A percentile compares a stretch with the other conserved stretches of the same genome.
Evolutionary conservation across 108 stramenopile species (phyloP).

Genomic region (Cylindrotheca closterium): DNA sequence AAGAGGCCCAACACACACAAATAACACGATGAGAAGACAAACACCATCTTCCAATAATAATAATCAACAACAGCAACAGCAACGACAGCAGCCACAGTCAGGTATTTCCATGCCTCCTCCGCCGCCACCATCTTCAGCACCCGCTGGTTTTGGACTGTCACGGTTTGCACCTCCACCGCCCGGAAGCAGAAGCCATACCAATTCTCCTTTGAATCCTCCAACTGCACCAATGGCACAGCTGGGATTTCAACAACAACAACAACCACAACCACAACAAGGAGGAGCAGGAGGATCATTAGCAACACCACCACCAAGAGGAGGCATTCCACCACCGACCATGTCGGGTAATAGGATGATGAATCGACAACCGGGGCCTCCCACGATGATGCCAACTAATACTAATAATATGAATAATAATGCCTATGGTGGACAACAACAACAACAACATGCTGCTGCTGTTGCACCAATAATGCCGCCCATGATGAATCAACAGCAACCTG

Average conservation of each 20-base stretch:
- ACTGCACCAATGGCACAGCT: too few relatives aligned
- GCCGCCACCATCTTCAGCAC: background rate
- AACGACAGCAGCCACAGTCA: background rate
- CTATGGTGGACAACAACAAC: background rate
- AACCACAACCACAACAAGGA: background rate
- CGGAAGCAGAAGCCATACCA: too few relatives aligned
- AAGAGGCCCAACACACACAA: conserved; percentile 7
- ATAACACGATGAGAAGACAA: background rate
- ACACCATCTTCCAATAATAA: background rate
- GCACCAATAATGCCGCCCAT: too few relatives aligned
- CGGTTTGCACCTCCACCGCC: background rate
- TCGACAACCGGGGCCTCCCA: too few relatives aligned
- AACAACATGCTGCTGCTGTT: too few relatives aligned
- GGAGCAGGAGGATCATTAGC: background rate
- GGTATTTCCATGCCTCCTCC: background rate
- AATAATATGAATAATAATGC: conserved; percentile 1
- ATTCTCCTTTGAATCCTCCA: too few relatives aligned
- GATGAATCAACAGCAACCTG: too few relatives aligned
- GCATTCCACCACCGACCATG: too few relatives aligned
- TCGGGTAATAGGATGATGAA: too few relatives aligned
- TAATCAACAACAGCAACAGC: background rate
- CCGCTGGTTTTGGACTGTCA: background rate
- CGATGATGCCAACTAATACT: background rate
- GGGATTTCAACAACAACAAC: background rate
- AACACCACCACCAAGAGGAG: background rate